Evolutionary conservation across 306 rosid genomes (phyloP), one percentile per base, ranked within the genome.

Genomic region (Urtica urens): DNA sequence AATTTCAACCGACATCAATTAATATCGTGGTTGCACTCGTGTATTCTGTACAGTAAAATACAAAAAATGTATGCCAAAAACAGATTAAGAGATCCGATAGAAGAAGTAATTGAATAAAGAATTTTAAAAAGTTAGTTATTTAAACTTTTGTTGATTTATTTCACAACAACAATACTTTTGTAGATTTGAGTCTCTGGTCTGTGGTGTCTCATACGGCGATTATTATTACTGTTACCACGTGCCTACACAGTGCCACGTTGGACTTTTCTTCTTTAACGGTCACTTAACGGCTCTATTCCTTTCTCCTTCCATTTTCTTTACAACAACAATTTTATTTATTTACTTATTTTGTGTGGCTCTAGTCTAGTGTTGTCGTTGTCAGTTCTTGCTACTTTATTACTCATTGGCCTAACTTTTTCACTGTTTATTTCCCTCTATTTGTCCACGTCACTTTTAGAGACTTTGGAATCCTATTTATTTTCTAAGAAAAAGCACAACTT

Each of bases 211-310:
- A n/a, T n/a, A n/a, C n/a, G n/a, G n/a, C n/a, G n/a, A n/a, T n/a
- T n/a, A n/a, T n/a, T n/a, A n/a, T n/a, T n/a, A n/a, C n/a, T n/a
- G n/a, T 44, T 10, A 20, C 23, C 46, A 52, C 34, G 34, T 35
- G 46, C 20, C 19, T 5, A 29, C 25, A 28, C 33, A 2, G 16
- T n/a, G 15, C 1, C 34, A 15, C n/a, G n/a, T n/a, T 10, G 17
- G 17, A 29, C 44, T 34, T n/a, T n/a, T n/a, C n/a, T 18, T 45
- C 11, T 12, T 23, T 7, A 57, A 45, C 23, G 39, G 62, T 30
- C 43, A 22, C 50, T 3, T 3, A 44, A 15, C 58, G 58, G 58
- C 57, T 37, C 33, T 19, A 12, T 46, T 41, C 18, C 13, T 20
- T 2, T n/a, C 17, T 29, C 54, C 38, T 9, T 14, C 37, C 14